Base-by-base conservation (phyloP, 2,329 filamentous ascomycete genomes). In the Neofusicoccum umdonicola region DNA sequence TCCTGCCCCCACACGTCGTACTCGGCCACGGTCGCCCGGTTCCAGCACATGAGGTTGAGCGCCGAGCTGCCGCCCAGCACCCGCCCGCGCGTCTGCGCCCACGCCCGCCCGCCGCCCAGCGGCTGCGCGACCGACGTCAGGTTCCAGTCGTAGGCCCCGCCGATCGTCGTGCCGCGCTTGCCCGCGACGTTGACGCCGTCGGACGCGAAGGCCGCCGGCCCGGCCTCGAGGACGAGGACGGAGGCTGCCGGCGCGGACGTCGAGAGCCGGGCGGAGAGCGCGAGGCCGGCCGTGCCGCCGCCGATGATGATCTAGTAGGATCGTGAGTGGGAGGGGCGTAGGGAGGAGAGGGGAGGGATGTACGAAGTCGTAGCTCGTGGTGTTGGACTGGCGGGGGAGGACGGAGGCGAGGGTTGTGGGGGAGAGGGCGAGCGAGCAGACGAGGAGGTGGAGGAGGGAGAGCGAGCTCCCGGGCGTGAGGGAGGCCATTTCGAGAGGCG, bases 1-100 rank as follows among this genome's bases (percentile, higher is more conserved):
- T 22, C 19, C 41, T 81, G 82, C 22, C n/a, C 61, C 86, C 86
- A 89, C 0, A 79, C 80, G 72, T 88, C 82, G 52, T 75, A 27
- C 41, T 69, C 70, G 15, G 66, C 47, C 19, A 65, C 63, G 17
- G 67, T 70, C 34, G 68, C 67, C n/a, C 69, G 66, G 13, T 72
- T 68, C 22, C 71, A 63, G 42, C 70, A 68, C 37, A 70, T 67
- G 9, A 67, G 64, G 60, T 78, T 80, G 6, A 63, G 47, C 15
- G 74, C 77, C 34, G 68, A 73, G 15, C 67, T 73, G 39, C 76
- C 87, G 45, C 74, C 73, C 3, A 76, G 69, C 5, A 72, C 68
- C 34, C 72, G 72, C 9, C 73, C 73, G 34, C 71, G 68, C n/a
- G 66, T 67, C 71, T 71, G 73, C 35, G 69, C 69, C 47, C 74